A percentile compares a stretch with the other conserved stretches of the same genome.
phyloP scores from a whole-genome alignment of 2,329 filamentous ascomycete genomes.

The Hypomyces perniciosus region DNA sequence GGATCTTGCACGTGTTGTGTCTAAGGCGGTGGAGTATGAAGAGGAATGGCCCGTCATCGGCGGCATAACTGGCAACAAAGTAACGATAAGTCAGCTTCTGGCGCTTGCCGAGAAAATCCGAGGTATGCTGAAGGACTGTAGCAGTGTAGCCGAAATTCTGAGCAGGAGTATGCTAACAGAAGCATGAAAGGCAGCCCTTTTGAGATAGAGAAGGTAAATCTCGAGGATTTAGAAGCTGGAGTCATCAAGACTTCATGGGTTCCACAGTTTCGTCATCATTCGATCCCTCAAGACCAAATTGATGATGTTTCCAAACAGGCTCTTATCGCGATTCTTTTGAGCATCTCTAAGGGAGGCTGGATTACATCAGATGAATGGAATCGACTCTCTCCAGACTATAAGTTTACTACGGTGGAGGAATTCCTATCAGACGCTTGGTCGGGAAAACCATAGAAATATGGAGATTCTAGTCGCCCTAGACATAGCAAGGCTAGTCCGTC shows the following conservation, averaged over 20 bases:
- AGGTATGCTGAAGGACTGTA: slow-evolving; percentile 29
- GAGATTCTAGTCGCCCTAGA: no score
- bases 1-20: slow-evolving; percentile 36
- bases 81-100: slow-evolving; percentile 31
- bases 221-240: slow-evolving; percentile 15
- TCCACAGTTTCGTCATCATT: slow-evolving; percentile 7
- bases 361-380: slow-evolving; percentile 40
- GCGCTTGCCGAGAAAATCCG: slow-evolving; percentile 32
- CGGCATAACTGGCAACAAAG: slow-evolving; percentile 33
- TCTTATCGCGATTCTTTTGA: slow-evolving; percentile 30
- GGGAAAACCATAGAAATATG: no score
- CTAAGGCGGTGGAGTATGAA: slow-evolving; percentile 35
- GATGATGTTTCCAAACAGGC: slow-evolving; percentile 22
- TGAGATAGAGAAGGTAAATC: slow-evolving; percentile 13
- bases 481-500: no score
- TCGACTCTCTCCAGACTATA: slow-evolving; percentile 35
- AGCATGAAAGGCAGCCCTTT: slow-evolving; percentile 11
- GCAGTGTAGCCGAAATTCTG: not conserved
- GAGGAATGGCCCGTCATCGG: slow-evolving; percentile 36
- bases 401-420: slow-evolving; percentile 35
- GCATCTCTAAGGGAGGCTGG: slow-evolving; percentile 29
- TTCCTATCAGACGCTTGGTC: slow-evolving; percentile 25
- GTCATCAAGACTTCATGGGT: slow-evolving; percentile 21
- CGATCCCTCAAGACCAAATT: slow-evolving; percentile 18
- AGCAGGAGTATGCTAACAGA: not conserved